Base-by-base conservation (phyloP, 177 flowering plant genomes). In the Tripterygium wilfordii region DNA sequence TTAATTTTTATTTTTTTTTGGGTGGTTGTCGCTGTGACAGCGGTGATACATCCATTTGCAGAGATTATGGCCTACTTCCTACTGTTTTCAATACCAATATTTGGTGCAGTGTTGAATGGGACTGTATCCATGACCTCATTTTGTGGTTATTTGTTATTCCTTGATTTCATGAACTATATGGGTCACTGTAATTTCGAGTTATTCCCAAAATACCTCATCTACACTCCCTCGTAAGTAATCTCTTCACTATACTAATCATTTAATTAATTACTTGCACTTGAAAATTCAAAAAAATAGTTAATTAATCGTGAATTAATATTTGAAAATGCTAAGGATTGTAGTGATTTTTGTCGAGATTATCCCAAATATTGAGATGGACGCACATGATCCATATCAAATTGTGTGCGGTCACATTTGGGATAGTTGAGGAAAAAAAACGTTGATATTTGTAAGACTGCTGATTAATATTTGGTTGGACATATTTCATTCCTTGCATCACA, bases 401-500 rank as follows among this genome's bases (percentile, higher is more conserved):
- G n/a, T n/a, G 7, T 30, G 33, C 8, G 7, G 7, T 30, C 12
- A 30, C 12, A 6, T 30, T 30, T 30, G 12, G 12, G 33, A 12
- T 30, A 12, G 33, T 30, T 30, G n/a, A 12, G 12, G 12, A 30
- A 12, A 6, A 30, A 6, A 30, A 6, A 6, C 8, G 7, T 30
- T 30, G 33, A 30, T 7, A 30, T 6, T 6, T 30, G 33, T 30
- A 30, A 6, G 7, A 30, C 7, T 12, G 12, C 33, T 6, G 12
- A 7, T 6, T 30, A 12, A 30, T 6, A 30, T 30, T 12, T 30
- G 7, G 33, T 30, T 7, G 7, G 7, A 17, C 76, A 83, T 84
- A 62, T 84, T 45, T 45, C 94, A 89, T 54, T 80, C 90, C 1
- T 58, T 89, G 10, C 94, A 87, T 35, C 96, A 89, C 67, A 78